These are phyloP conservation scores for Chrysopogon serrulatus DNA, from an alignment of 176 grass and related monocot genomes.

Conservation along the genomic window DNA sequence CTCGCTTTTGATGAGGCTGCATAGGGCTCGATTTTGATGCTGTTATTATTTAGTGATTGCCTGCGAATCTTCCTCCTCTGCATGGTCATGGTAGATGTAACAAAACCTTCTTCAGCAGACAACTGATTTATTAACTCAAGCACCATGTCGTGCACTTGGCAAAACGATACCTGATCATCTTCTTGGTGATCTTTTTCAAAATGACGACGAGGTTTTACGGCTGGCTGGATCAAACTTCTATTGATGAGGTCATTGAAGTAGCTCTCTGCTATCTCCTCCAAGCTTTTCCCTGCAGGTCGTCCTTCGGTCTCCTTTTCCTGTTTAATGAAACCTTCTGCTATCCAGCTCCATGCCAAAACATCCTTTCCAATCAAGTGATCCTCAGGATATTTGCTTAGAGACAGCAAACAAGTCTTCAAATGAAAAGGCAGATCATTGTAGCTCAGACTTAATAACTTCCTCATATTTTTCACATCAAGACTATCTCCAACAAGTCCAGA, in stretches of 20 bases:
- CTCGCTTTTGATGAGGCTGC: neutral
- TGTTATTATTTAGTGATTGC: neutral
- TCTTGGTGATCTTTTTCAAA: too few relatives aligned
- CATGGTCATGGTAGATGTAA: too few relatives aligned
- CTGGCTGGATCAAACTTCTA: neutral
- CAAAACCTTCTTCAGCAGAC: neutral
- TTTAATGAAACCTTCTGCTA: slow-evolving; percentile 1
- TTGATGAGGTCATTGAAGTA: neutral
- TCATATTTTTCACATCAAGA: neutral
- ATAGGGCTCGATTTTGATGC: neutral
- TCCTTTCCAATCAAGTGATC: neutral
- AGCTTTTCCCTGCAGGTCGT: neutral
- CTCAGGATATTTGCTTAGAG: neutral
- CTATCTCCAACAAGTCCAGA: neutral
- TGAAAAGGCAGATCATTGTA: neutral
- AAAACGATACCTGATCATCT: neutral
- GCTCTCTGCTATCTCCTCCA: neutral
- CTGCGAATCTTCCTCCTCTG: neutral
- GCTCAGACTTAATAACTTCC: neutral
- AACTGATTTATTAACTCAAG: neutral
- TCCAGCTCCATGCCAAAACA: neutral
- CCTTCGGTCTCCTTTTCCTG: too few relatives aligned
- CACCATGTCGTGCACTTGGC: neutral
- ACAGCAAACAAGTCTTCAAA: neutral
- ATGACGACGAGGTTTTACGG: too few relatives aligned